Evolutionary conservation across 108 stramenopile genomes (phyloP).

Genomic region (Fragilaria crotonensis): DNA sequence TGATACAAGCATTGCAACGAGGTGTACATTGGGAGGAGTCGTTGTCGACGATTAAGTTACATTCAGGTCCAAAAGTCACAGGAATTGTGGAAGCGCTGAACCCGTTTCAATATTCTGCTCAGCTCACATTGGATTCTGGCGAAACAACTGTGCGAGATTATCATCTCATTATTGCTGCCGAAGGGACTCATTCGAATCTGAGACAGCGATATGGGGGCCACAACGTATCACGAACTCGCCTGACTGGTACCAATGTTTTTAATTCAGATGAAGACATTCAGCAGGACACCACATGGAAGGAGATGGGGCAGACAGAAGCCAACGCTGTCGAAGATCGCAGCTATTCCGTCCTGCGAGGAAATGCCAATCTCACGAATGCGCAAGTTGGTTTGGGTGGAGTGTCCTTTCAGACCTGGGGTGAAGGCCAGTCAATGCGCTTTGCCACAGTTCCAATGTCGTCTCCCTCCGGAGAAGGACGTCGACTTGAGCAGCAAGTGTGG

Average conservation of each 20-base stretch:
- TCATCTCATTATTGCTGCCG: constrained; percentile 80
- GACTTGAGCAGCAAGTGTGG: constrained; percentile 63
- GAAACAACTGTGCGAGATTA: constrained; percentile 39
- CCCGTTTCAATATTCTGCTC: constrained; percentile 41
- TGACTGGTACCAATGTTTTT: constrained; percentile 16
- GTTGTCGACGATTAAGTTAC: constrained; percentile 49
- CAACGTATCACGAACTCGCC: background rate
- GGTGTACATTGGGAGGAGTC: constrained; percentile 51
- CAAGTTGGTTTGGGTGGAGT: constrained; percentile 33
- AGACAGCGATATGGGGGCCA: constrained; percentile 68
- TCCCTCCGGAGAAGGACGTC: constrained; percentile 25
- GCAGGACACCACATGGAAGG: constrained; percentile 34
- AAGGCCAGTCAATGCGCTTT: constrained; percentile 69
- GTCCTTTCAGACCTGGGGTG: constrained; percentile 86
- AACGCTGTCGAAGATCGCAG: constrained; percentile 62
- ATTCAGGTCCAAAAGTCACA: constrained; percentile 24
- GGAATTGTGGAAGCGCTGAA: constrained; percentile 37
- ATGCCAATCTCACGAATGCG: constrained; percentile 40
- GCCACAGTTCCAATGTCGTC: constrained; percentile 71
- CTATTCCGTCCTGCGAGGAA: constrained; percentile 82
- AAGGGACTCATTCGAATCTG: constrained; percentile 64
- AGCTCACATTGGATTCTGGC: constrained; percentile 13
- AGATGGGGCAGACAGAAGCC: constrained; percentile 39
- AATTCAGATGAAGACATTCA: constrained; percentile 4
- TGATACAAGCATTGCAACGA: constrained; percentile 46